Percentiles rank a stretch among this genome's conserved stretches.
Conservation (phyloP, 768 basidiomycete genomes). For the Russula compacta region DNA sequence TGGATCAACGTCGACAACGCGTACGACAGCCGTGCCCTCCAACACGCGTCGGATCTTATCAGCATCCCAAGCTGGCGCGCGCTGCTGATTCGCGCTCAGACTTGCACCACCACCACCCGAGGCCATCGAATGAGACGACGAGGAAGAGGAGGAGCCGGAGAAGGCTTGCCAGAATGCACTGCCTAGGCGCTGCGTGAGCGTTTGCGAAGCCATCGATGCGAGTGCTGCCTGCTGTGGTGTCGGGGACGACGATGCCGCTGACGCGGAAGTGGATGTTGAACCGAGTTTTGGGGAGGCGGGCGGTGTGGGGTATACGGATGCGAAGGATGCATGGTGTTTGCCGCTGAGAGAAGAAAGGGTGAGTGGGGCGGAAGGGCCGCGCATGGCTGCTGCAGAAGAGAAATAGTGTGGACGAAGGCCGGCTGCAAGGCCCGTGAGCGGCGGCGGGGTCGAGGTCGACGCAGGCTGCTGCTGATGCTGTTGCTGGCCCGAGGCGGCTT, state of each 20-base stretch:
- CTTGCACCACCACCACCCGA: not conserved
- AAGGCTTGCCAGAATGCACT: constrained; percentile 87
- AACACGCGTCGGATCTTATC: constrained; percentile 77
- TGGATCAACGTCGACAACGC: constrained; percentile 67
- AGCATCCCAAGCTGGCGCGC: constrained; percentile 37
- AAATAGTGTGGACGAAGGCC: constrained; percentile 34
- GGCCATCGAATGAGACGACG: not conserved
- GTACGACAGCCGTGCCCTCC: constrained; percentile 74
- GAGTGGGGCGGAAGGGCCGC: constrained; percentile 12
- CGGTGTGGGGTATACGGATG: constrained; percentile 32
- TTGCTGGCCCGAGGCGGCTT: constrained; percentile 32
- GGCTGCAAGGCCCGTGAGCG: constrained; percentile 26
- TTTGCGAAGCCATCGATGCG: constrained; percentile 73
- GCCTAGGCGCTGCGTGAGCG: constrained; percentile 60
- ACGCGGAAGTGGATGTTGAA: constrained; percentile 24
- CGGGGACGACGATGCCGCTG: constrained; percentile 26
- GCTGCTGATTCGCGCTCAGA: not conserved
- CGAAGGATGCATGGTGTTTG: constrained; percentile 27
- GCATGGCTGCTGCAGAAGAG: constrained; percentile 21
- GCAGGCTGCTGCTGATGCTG: constrained; percentile 27
- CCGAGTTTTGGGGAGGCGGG: constrained; percentile 35
- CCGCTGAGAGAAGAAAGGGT: constrained; percentile 34
- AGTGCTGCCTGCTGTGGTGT: constrained; percentile 41
- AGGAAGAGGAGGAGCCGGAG: constrained; percentile 23
- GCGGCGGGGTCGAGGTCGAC: constrained; percentile 17